Base-by-base conservation (phyloP, 2,329 filamentous ascomycete species). In the Eurotiales sp. region DNA sequence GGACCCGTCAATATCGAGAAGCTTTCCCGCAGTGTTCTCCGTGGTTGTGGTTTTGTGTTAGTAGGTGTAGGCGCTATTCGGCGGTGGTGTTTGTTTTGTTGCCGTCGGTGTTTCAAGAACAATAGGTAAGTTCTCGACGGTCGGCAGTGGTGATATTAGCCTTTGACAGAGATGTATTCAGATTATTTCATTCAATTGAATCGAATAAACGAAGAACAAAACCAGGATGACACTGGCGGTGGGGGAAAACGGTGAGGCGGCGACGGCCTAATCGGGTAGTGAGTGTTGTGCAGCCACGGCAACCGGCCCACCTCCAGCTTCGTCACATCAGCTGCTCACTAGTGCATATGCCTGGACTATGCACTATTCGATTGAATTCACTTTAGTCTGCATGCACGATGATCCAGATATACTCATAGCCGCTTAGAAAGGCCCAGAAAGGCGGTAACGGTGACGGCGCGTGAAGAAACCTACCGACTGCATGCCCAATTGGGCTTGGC, bases 221-320 rank as follows among this genome's bases (percentile, higher is more conserved):
- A 37, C 4, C 6, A 25, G 23, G 21, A 46, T n/a, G 12, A 21
- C 12, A 32, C 15, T 19, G 43, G 30, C 32, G 42, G 21, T 17
- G 43, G 17, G 23, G 43, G 34, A 34, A 50, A 40, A 44, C 40
- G 41, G 48, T 51, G 48, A 45, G 49, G 36, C 27, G 17, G 21
- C 15, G 5, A 29, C 19, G 43, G 29, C 43, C 6, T 43, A 29
- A 15, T 27, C 21, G 12, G 19, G 10, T 43, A 43, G 15, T 41
- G 15, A 27, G 7, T 29, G 17, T 15, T 21, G 8, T 12, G 39
- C 40, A 34, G 49, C 49, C 49, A 51, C 49, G 49, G 49, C 49
- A 51, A 51, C 49, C 45, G 42, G 49, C 42, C 49, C 49, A 45
- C 49, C 23, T 40, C 25, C 25, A 27, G 25, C 25, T 27, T 5